These are phyloP conservation scores for Dittrichia graveolens DNA, from an alignment of 129 eudicot species.

Conservation along the genomic window DNA sequence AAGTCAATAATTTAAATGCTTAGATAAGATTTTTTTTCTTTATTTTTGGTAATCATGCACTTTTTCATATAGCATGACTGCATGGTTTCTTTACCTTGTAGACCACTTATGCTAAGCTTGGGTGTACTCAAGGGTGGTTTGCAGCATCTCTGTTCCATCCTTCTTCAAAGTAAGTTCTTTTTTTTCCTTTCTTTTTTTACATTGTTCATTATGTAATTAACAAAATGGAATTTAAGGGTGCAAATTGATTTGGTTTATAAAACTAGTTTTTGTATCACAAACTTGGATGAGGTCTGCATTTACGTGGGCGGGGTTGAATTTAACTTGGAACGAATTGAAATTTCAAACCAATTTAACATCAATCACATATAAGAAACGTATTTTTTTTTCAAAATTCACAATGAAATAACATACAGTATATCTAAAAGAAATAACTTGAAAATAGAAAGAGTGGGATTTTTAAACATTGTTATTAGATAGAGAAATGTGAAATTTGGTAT, in stretches of 20 bases:
- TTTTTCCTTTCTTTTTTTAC: neutral
- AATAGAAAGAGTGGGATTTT: too few relatives aligned
- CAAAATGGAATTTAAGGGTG: neutral
- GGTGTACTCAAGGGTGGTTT: slow-evolving; percentile 93
- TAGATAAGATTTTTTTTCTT: neutral
- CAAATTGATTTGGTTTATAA: neutral
- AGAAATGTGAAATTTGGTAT: too few relatives aligned
- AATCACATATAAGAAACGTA: too few relatives aligned
- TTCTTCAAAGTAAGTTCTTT: slow-evolving; percentile 65
- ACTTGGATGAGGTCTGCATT: neutral
- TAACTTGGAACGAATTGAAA: too few relatives aligned
- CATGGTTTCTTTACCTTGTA: slow-evolving; percentile 37
- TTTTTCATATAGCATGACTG: neutral
- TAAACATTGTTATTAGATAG: too few relatives aligned
- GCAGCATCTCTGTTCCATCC: slow-evolving; percentile 77
- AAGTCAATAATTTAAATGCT: neutral
- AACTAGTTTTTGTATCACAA: neutral
- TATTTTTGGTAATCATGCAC: neutral
- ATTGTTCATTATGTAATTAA: neutral
- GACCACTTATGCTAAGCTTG: slow-evolving; percentile 88
- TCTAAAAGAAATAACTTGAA: too few relatives aligned
- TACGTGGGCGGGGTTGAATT: too few relatives aligned
- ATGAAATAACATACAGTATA: too few relatives aligned
- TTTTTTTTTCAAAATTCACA: too few relatives aligned
- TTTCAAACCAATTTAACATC: too few relatives aligned